phyloP scores from a whole-genome alignment of 1,284 basidiomycete genomes.

The Dichomitus squalens region DNA sequence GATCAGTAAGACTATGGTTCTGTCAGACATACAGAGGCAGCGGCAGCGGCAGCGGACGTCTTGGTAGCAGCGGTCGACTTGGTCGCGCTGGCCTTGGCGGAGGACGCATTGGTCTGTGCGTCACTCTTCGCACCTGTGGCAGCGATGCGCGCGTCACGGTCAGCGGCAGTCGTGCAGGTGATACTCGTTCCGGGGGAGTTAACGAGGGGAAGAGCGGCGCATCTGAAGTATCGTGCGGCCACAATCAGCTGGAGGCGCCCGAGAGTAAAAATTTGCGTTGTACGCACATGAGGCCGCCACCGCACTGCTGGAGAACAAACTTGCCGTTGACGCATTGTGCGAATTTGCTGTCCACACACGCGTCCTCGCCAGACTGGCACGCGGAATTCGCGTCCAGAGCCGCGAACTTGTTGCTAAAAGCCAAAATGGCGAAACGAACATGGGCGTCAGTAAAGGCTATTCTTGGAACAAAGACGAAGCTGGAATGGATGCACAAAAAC shows the following conservation, averaged over 20 bases:
- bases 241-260: not conserved
- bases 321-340: slow-evolving; percentile 54
- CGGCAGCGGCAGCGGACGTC: not conserved
- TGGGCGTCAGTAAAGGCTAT: slow-evolving; percentile 5
- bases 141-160: slow-evolving; percentile 42
- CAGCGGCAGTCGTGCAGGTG: slow-evolving; percentile 46
- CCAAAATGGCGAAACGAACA: slow-evolving; percentile 7
- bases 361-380: slow-evolving; percentile 47
- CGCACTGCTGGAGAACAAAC: slow-evolving; percentile 47
- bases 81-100: slow-evolving; percentile 1
- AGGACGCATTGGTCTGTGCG: not conserved
- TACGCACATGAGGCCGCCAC: slow-evolving; percentile 44
- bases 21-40: too few species aligned
- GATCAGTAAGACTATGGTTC: too few species aligned
- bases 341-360: slow-evolving; percentile 48
- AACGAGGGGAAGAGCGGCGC: slow-evolving; percentile 55
- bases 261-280: not conserved
- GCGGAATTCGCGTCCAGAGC: slow-evolving; percentile 43
- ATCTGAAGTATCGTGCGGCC: slow-evolving; percentile 42
- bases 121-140: slow-evolving; percentile 38
- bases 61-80: not conserved
- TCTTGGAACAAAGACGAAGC: slow-evolving; percentile 10
- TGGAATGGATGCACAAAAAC: not conserved
- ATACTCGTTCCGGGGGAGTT: slow-evolving; percentile 46
- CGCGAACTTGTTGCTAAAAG: slow-evolving; percentile 46